Evolutionary conservation across 1,139 yeast species (phyloP).

Genomic region (Magnusiomyces fungicola): DNA sequence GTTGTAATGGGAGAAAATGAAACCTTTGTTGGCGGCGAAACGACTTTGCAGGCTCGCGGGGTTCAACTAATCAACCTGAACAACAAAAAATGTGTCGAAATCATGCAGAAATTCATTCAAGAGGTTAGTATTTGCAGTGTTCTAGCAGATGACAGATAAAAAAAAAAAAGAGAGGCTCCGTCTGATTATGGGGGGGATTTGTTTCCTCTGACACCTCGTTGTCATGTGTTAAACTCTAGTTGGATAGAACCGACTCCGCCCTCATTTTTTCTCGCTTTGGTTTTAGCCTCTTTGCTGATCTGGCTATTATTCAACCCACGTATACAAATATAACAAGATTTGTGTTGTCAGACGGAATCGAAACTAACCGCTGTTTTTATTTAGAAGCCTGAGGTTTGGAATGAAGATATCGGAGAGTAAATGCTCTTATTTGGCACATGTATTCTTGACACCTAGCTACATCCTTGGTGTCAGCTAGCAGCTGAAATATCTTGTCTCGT

Average conservation of each 20-base stretch:
- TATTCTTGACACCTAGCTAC: no score
- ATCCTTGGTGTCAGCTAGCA: no score
- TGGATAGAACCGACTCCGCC: no score
- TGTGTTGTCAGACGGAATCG: neutral
- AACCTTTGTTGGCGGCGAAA: slow-evolving; percentile 74
- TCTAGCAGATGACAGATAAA: no score
- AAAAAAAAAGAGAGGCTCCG: no score
- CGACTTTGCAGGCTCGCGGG: slow-evolving; percentile 55
- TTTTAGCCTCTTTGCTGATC: neutral
- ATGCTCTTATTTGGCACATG: neutral
- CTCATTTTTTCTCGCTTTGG: no score
- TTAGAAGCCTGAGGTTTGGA: slow-evolving; percentile 68
- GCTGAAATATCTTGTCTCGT: no score
- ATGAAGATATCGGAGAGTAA: slow-evolving; percentile 72
- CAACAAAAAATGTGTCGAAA: slow-evolving; percentile 56
- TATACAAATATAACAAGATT: neutral
- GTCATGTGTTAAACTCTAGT: no score
- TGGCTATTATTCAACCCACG: no score
- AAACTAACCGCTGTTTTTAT: neutral
- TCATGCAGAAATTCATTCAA: slow-evolving; percentile 69
- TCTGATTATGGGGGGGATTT: no score
- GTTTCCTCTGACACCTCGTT: neutral
- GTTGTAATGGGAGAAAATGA: slow-evolving; percentile 84
- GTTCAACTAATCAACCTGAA: slow-evolving; percentile 68
- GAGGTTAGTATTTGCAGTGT: slow-evolving; percentile 36